Base-by-base conservation (phyloP, 2,329 filamentous ascomycete genomes). In the Colletotrichum navitas region DNA sequence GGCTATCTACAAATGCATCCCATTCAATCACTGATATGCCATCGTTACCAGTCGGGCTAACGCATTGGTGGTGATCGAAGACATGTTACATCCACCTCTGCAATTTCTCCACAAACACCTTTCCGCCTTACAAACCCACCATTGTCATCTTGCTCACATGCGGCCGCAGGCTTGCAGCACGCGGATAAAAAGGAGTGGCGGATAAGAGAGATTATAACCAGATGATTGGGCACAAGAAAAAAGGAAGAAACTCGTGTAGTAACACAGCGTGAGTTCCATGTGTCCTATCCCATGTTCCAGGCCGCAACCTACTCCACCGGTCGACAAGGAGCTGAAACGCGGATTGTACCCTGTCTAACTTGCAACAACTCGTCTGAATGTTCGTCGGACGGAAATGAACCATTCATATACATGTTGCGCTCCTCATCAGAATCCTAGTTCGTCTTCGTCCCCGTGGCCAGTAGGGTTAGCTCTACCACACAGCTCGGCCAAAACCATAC, bases 261-360 rank as follows among this genome's bases (percentile, higher is more conserved):
- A 26, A 21, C 29, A 26, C 56, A 11, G 29, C 18, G 45, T 51
- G 34, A 32, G 60, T 21, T 63, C 45, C 32, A 51, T 45, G 26
- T 62, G n/a, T 18, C 41, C 49, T 61, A 58, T 47, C 12, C 54
- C 36, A 26, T 52, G 29, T 45, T 61, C n/a, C 47, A 26, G 29
- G 43, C 61, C 24, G 11, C 24, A 55, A 32, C 29, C 29, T 2
- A 29, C 36, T 68, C 64, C 68, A 59, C 68, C 32, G 16, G 34
- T n/a, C n/a, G 64, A 67, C 68, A 58, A 71, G 68, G 58, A 63
- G 36, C 43, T 71, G 68, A 68, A 71, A 71, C 64, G 47, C 26
- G 34, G 21, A 16, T 36, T 63, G 41, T 36, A 29, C 36, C 52
- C 49, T 51, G 18, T 8, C 34, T 32, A 39, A 43, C 26, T 63